A percentile compares a stretch with the other conserved stretches of the same genome.
Evolutionary conservation across 169 alveolate genomes (phyloP).

Genomic region (Eimeria sp.): DNA sequence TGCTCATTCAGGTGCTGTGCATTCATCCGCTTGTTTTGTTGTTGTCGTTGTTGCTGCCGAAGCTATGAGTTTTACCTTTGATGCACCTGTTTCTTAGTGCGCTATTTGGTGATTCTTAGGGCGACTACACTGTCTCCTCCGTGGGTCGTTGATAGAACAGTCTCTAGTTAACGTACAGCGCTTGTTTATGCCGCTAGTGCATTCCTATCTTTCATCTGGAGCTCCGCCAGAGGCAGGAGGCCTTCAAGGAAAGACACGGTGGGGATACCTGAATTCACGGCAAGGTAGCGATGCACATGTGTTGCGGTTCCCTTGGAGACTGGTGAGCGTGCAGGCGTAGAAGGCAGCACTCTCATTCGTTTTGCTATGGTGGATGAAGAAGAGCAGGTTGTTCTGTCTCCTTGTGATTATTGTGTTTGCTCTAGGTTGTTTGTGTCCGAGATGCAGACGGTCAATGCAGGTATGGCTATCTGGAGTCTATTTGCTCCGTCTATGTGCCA

Average conservation of each 20-base stretch:
- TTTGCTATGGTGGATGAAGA: not conserved
- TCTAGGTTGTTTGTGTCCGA: slow-evolving; percentile 70
- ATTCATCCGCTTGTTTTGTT: not conserved
- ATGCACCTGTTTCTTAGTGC: slow-evolving; percentile 17
- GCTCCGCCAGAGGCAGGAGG: slow-evolving; percentile 48
- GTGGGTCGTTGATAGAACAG: slow-evolving; percentile 78
- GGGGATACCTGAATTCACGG: not conserved
- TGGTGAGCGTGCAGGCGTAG: not conserved
- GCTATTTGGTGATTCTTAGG: slow-evolving; percentile 42
- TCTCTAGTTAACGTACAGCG: slow-evolving; percentile 51
- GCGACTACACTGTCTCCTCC: slow-evolving; percentile 82
- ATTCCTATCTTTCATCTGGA: slow-evolving; percentile 57
- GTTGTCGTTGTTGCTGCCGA: not conserved
- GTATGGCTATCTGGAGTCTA: not conserved
- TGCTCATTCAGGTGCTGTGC: not conserved
- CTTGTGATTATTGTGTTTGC: not conserved
- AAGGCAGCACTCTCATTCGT: not conserved
- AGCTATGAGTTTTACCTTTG: not conserved
- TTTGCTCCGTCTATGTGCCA: not conserved
- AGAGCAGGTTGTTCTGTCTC: not conserved
- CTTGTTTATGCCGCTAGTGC: slow-evolving; percentile 80
- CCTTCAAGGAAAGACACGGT: not conserved
- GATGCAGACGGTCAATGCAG: slow-evolving; percentile 77
- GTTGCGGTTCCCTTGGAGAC: not conserved
- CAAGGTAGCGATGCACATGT: not conserved